phyloP scores from a whole-genome alignment of 495 filamentous ascomycete species.

The Letharia columbiana region DNA sequence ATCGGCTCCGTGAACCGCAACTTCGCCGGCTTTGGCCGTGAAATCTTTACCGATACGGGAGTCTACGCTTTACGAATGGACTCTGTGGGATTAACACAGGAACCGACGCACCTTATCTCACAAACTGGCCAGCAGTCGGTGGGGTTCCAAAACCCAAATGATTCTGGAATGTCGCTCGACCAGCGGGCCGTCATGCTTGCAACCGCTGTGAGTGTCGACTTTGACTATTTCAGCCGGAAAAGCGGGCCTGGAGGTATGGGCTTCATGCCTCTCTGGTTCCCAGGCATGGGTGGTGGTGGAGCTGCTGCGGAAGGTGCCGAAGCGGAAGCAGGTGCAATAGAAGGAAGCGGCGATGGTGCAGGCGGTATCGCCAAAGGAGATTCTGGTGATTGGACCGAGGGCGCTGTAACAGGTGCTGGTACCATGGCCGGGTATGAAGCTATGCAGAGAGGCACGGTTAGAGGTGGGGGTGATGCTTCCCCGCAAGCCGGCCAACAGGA shows the following conservation, averaged over 20 bases:
- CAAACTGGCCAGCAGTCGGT: slow-evolving; percentile 25
- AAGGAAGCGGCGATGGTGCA: slow-evolving; percentile 32
- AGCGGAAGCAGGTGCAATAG: slow-evolving; percentile 35
- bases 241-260: slow-evolving; percentile 42
- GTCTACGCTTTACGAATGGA: slow-evolving; percentile 66
- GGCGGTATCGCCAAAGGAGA: slow-evolving; percentile 38
- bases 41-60: slow-evolving; percentile 64
- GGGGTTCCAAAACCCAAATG: slow-evolving; percentile 17
- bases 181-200: slow-evolving; percentile 66
- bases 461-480: slow-evolving; percentile 22
- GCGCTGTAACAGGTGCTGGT: slow-evolving; percentile 44
- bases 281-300: slow-evolving; percentile 42
- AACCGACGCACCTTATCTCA: slow-evolving; percentile 36
- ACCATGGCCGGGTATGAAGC: slow-evolving; percentile 57
- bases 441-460: slow-evolving; percentile 44
- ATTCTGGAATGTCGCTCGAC: slow-evolving; percentile 56
- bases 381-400: slow-evolving; percentile 29
- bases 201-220: slow-evolving; percentile 61
- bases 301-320: slow-evolving; percentile 38
- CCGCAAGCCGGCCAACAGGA: not conserved
- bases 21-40: slow-evolving; percentile 59
- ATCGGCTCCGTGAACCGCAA: slow-evolving; percentile 61
- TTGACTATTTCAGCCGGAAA: slow-evolving; percentile 64
- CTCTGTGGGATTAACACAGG: slow-evolving; percentile 40
- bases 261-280: slow-evolving; percentile 53